phyloP scores from a whole-genome alignment of 1,284 basidiomycete genomes.

The Apiotrichum laibachii region DNA sequence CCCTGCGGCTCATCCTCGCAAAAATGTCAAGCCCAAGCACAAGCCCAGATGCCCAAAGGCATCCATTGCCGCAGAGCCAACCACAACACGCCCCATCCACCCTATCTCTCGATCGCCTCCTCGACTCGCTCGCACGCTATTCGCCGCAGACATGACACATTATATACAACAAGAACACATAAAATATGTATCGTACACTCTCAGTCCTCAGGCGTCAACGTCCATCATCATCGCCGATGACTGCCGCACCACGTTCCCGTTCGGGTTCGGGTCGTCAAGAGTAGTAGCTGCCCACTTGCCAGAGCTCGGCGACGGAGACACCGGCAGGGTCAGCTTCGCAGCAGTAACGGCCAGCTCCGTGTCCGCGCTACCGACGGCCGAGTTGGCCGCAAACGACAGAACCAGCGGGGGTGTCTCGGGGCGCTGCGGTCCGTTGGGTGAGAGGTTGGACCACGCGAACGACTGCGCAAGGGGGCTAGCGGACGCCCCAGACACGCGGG shows the following conservation, averaged over 20 bases:
- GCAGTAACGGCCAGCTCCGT: not conserved
- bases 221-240: not conserved
- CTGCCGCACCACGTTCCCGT: no score
- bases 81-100: not conserved
- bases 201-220: not conserved
- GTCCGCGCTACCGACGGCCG: not conserved
- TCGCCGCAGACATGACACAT: not conserved
- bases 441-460: not conserved
- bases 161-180: slow-evolving; percentile 1
- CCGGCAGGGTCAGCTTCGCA: not conserved
- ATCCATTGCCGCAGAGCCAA: not conserved
- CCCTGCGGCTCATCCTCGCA: not conserved
- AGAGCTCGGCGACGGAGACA: not conserved
- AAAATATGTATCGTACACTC: slow-evolving; percentile 1
- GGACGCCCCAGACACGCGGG: slow-evolving; percentile 1
- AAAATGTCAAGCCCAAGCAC: no score
- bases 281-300: not conserved
- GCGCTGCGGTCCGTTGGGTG: not conserved
- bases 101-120: not conserved
- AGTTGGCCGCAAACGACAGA: not conserved
- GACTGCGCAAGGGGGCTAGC: not conserved
- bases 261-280: not conserved
- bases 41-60: not conserved
- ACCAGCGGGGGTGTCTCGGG: not conserved
- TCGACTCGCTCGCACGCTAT: not conserved